Conservation (phyloP, 352 stramenopile species). For the Discostella stelligera region DNA sequence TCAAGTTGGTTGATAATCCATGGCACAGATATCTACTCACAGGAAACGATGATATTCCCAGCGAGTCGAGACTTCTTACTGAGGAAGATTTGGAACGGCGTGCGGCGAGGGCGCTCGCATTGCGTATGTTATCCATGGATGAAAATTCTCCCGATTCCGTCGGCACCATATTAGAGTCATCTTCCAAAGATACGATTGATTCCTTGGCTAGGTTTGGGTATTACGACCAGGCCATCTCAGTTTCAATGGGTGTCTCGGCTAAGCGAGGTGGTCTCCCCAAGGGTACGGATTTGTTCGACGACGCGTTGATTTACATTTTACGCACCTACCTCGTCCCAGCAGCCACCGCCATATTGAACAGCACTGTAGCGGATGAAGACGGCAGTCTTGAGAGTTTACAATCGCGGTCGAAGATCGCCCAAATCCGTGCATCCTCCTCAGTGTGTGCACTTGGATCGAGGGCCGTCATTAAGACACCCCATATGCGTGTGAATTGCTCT, state of each 20-base stretch:
- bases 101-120: conserved; percentile 51
- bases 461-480: background rate
- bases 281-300: conserved; percentile 63
- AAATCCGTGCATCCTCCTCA: conserved; percentile 44
- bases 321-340: conserved; percentile 62
- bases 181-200: conserved; percentile 52
- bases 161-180: conserved; percentile 41
- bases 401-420: conserved; percentile 43
- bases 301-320: conserved; percentile 62
- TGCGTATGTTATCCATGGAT: conserved; percentile 57
- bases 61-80: conserved; percentile 45
- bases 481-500: conserved; percentile 7
- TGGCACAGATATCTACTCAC: conserved; percentile 36
- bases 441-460: conserved; percentile 20
- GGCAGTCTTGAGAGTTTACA: conserved; percentile 19
- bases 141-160: conserved; percentile 48
- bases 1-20: conserved; percentile 39
- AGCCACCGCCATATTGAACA: conserved; percentile 16
- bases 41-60: conserved; percentile 5
- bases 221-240: conserved; percentile 61
- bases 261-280: conserved; percentile 33
- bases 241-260: conserved; percentile 46
- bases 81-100: conserved; percentile 50
- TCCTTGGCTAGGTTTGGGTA: conserved; percentile 62
- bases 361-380: background rate